Conservation (phyloP, 441 rosid species). For the Omphalea diandra region DNA sequence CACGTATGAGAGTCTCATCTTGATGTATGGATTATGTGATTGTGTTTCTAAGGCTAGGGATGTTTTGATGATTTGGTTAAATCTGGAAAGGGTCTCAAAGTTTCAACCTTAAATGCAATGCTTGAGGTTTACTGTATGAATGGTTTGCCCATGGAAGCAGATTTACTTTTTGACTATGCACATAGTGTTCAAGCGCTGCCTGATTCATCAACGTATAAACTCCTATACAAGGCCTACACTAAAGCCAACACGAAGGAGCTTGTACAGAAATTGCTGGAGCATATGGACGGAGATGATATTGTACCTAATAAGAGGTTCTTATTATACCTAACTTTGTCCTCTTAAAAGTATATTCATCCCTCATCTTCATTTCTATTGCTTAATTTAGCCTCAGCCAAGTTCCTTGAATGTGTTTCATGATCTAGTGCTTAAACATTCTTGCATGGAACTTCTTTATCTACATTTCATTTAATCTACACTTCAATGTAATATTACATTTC, state of each 20-base stretch:
- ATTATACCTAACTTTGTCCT: constrained; percentile 39
- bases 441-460: no score
- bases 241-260: constrained; percentile 72
- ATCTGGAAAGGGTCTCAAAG: constrained; percentile 53
- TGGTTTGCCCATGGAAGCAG: constrained; percentile 64
- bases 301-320: constrained; percentile 82
- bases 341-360: background rate
- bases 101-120: constrained; percentile 66
- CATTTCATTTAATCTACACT: no score
- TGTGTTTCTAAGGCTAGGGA: constrained; percentile 68
- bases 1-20: constrained; percentile 73
- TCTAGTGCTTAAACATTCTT: no score
- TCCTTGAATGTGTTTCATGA: no score
- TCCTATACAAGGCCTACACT: constrained; percentile 78
- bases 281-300: constrained; percentile 72
- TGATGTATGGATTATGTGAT: constrained; percentile 74
- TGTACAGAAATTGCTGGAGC: constrained; percentile 54
- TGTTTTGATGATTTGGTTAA: constrained; percentile 49
- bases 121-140: constrained; percentile 69
- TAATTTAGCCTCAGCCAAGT: no score
- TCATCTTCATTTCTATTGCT: background rate
- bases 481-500: no score
- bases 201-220: constrained; percentile 71
- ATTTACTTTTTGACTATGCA: constrained; percentile 50
- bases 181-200: constrained; percentile 40